Percentiles rank a stretch among this genome's conserved stretches.
Conservation (phyloP, 208 protist genomes). For the Crithidia bombi region DNA sequence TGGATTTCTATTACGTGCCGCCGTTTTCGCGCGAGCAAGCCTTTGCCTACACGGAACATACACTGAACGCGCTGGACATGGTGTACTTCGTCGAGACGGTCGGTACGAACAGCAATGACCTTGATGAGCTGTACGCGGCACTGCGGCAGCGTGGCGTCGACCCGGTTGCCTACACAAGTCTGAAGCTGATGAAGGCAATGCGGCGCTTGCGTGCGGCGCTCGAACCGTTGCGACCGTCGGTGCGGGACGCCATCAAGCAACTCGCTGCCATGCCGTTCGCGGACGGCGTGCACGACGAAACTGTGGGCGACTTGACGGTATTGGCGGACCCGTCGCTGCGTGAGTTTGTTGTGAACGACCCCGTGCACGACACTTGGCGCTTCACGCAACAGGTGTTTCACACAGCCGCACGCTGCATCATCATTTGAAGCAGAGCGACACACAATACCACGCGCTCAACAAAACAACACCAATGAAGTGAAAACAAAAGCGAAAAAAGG, state of each 20-base stretch:
- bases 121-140: constrained; percentile 82
- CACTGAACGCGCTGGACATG: constrained; percentile 76
- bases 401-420: constrained; percentile 72
- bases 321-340: constrained; percentile 48
- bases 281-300: constrained; percentile 41
- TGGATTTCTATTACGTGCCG: constrained; percentile 80
- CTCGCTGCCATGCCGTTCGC: constrained; percentile 66
- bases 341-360: constrained; percentile 85
- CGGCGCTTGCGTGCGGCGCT: constrained; percentile 55
- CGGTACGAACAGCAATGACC: constrained; percentile 82
- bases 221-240: constrained; percentile 19
- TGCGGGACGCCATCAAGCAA: constrained; percentile 50
- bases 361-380: constrained; percentile 76
- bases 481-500: not conserved
- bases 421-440: too few species aligned
- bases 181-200: constrained; percentile 77
- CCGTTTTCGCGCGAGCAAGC: constrained; percentile 75
- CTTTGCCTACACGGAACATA: constrained; percentile 79
- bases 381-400: constrained; percentile 84
- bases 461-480: not conserved
- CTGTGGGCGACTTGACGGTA: constrained; percentile 52
- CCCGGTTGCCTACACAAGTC: constrained; percentile 66
- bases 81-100: constrained; percentile 75
- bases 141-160: constrained; percentile 60
- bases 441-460: too few species aligned